A percentile compares a stretch with the other conserved stretches of the same genome.
These are phyloP conservation scores for Ilex asprella DNA, from an alignment of 257 asterid species.

Conservation along the genomic window DNA sequence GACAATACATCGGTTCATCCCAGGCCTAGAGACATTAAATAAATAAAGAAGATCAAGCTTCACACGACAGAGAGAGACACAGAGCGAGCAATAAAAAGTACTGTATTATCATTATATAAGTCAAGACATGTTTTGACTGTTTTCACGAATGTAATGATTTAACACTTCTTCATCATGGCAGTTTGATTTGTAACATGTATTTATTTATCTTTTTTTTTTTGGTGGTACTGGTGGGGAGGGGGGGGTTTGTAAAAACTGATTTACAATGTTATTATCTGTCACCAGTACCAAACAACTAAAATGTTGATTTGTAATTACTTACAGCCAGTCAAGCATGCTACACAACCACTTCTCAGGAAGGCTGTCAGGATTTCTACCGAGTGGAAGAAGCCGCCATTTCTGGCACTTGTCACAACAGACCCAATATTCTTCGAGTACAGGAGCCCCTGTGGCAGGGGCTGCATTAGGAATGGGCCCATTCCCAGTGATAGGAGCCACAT, in stretches of 20 bases:
- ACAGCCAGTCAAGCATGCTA: conserved; percentile 96
- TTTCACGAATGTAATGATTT: neutral
- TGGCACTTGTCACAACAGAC: conserved; percentile 82
- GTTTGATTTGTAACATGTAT: no score
- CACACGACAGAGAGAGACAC: conserved; percentile 11
- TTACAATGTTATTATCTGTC: no score
- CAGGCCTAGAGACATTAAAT: conserved; percentile 58
- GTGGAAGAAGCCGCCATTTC: conserved; percentile 93
- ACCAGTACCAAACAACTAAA: neutral
- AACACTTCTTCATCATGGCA: neutral
- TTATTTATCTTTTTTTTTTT: no score
- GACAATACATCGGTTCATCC: conserved; percentile 78
- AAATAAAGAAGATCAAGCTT: conserved; percentile 16
- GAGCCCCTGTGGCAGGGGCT: conserved; percentile 42
- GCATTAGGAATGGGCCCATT: conserved; percentile 46
- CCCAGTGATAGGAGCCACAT: conserved; percentile 31
- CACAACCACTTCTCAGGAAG: conserved; percentile 94
- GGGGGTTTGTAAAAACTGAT: no score
- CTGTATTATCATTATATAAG: no score
- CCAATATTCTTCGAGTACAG: conserved; percentile 81
- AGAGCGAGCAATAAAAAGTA: conserved; percentile 5
- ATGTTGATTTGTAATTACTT: conserved; percentile 35
- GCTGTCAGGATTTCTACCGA: conserved; percentile 67
- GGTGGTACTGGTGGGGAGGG: no score
- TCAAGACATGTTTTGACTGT: neutral